Evolutionary conservation across 129 eudicot species (phyloP), one percentile per base, ranked within the genome.

Genomic region (Tagetes erecta): DNA sequence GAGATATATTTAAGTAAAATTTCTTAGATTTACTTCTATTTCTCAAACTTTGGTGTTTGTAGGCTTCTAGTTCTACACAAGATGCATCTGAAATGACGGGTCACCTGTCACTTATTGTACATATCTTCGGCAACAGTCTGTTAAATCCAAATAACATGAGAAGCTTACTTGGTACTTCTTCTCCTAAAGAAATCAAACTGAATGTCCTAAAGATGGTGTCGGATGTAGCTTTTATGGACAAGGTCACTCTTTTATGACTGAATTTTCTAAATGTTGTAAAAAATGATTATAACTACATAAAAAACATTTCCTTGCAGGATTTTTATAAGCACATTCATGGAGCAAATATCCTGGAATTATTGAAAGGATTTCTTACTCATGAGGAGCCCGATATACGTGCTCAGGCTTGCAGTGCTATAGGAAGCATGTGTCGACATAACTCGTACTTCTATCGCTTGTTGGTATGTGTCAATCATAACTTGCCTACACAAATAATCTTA

Each of bases 361-460:
- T 92, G 76, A 89, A 88, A 84, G 75, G 64, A 53, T 92, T 92
- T 82, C 90, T 92, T 60, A 78, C 76, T 11, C 88, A 83, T 64
- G 90, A 87, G 81, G 96, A 92, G 83, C 90, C 95, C 4, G 84
- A 89, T 75, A 69, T 92, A 39, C 95, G 98, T 62, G 87, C 92
- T 58, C 87, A 92, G 74, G 68, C 92, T 14, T 92, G 96, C 87
- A 87, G 95, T 58, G 98, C 92, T 50, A 66, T 92, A 35, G 98
- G 98, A 39, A 89, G 89, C 62, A 87, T 92, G 96, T 89, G 95
- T 71, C 90, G 98, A 77, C 98, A 92, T 55, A 90, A 88, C 83
- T 73, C 87, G 74, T 90, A 86, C 79, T 92, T 92, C 77, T 92
- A 92, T 67, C 73, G 82, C 55, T 72, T 74, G 81, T 72, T 92